Evolutionary conservation across 345 rosid genomes (phyloP).

Genomic region (Eutrema japonicum): DNA sequence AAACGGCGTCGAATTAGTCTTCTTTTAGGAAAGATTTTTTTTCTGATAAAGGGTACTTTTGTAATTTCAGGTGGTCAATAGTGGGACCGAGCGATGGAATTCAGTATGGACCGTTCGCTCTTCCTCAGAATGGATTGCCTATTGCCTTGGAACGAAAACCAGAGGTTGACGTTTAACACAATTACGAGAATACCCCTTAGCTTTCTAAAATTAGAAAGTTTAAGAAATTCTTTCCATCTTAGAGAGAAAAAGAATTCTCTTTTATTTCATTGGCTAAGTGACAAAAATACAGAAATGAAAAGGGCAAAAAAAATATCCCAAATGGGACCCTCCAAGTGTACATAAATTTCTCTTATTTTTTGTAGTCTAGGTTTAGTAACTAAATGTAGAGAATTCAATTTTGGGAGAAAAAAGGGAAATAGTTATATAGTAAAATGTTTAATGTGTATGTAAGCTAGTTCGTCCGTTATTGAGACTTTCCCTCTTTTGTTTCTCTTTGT

Average conservation of each 20-base stretch:
- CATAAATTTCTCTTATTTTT: neutral
- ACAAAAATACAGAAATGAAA: neutral
- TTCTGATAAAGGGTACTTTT: constrained; percentile 43
- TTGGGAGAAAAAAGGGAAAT: neutral
- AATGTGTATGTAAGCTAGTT: constrained; percentile 14
- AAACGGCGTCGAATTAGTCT: neutral
- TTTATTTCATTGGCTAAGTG: neutral
- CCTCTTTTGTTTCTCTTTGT: neutral
- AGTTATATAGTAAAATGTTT: neutral
- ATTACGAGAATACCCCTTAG: constrained; percentile 1
- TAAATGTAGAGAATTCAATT: constrained; percentile 24
- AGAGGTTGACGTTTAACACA: neutral
- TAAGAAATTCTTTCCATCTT: neutral
- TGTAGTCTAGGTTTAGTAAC: constrained; percentile 3
- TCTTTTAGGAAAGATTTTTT: constrained; percentile 36
- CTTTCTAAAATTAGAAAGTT: constrained; percentile 38
- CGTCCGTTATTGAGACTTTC: neutral
- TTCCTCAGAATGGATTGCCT: constrained; percentile 85
- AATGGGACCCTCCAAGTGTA: constrained; percentile 41
- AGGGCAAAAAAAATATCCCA: constrained; percentile 2
- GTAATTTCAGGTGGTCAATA: constrained; percentile 61
- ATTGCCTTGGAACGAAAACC: constrained; percentile 58
- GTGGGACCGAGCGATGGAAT: constrained; percentile 62
- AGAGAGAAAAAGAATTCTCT: constrained; percentile 17
- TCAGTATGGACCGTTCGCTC: constrained; percentile 85